Evolutionary conservation across 768 basidiomycete genomes (phyloP).

Genomic region (Pulveroboletus sp.): DNA sequence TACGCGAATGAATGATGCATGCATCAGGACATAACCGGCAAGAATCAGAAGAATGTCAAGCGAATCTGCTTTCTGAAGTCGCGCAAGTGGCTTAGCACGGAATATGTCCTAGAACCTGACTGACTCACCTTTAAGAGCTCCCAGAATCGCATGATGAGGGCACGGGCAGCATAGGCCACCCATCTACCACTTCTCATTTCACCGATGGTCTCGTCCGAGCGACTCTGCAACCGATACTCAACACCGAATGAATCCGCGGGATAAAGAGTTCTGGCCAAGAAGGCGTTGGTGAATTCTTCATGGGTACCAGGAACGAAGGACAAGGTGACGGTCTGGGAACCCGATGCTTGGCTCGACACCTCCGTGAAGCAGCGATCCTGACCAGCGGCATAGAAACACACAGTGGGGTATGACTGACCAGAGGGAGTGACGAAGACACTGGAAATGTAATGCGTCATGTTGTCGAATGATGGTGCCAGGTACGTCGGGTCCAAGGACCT

Average conservation of each 20-base stretch:
- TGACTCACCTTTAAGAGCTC: slow-evolving; percentile 67
- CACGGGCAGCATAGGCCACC: slow-evolving; percentile 81
- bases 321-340: slow-evolving; percentile 43
- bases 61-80: slow-evolving; percentile 79
- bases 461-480: slow-evolving; percentile 40
- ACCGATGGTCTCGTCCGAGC: slow-evolving; percentile 47
- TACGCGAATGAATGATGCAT: slow-evolving; percentile 87
- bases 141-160: slow-evolving; percentile 79
- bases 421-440: slow-evolving; percentile 36
- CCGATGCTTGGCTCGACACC: slow-evolving; percentile 31
- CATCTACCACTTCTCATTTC: slow-evolving; percentile 81
- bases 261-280: slow-evolving; percentile 29
- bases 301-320: slow-evolving; percentile 47
- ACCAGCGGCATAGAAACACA: slow-evolving; percentile 44
- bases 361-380: slow-evolving; percentile 38
- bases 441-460: slow-evolving; percentile 48
- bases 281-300: slow-evolving; percentile 46
- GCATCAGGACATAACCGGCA: slow-evolving; percentile 93
- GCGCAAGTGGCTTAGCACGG: slow-evolving; percentile 11
- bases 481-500: slow-evolving; percentile 36
- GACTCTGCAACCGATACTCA: slow-evolving; percentile 48
- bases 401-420: slow-evolving; percentile 43
- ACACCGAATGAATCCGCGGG: slow-evolving; percentile 38
- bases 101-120: slow-evolving; percentile 1
- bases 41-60: slow-evolving; percentile 94